These are phyloP conservation scores for Plantago elongata DNA, from an alignment of 257 asterid genomes.

Conservation along the genomic window DNA sequence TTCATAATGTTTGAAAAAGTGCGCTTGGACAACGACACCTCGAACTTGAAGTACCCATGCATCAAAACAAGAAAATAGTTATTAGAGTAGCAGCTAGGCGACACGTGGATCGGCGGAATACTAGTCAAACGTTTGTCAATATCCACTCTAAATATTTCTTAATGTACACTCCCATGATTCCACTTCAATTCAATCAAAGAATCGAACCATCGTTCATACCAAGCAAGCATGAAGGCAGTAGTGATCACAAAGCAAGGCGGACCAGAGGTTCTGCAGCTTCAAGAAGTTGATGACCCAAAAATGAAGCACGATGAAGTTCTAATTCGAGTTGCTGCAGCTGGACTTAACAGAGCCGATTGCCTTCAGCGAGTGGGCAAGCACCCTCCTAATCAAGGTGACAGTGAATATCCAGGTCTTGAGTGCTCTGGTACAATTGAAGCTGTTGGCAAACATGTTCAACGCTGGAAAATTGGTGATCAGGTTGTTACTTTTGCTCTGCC, in stretches of 20 bases:
- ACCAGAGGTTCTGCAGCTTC: conserved; percentile 68
- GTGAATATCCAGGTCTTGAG: conserved; percentile 82
- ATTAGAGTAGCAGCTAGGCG: too few species aligned
- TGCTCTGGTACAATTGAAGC: conserved; percentile 84
- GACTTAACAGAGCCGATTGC: conserved; percentile 79
- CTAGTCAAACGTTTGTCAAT: too few species aligned
- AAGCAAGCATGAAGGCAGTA: conserved; percentile 67
- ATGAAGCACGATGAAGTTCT: conserved; percentile 64
- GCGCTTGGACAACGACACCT: too few species aligned
- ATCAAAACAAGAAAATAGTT: too few species aligned
- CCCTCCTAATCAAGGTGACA: conserved; percentile 71
- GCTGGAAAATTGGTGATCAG: conserved; percentile 93
- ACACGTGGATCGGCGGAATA: too few species aligned
- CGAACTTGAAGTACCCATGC: too few species aligned
- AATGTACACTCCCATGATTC: too few species aligned
- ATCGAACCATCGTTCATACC: too few species aligned
- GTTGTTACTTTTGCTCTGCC: conserved; percentile 34
- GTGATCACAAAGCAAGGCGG: conserved; percentile 73
- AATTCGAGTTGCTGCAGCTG: conserved; percentile 74
- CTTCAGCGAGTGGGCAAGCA: conserved; percentile 71
- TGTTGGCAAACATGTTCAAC: conserved; percentile 58
- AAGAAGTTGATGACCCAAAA: conserved; percentile 65
- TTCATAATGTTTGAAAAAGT: too few species aligned
- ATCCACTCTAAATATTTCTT: too few species aligned
- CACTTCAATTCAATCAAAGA: too few species aligned